Evolutionary conservation across 805 yeast genomes (phyloP).

Genomic region (Jamesozyma lodderae): DNA sequence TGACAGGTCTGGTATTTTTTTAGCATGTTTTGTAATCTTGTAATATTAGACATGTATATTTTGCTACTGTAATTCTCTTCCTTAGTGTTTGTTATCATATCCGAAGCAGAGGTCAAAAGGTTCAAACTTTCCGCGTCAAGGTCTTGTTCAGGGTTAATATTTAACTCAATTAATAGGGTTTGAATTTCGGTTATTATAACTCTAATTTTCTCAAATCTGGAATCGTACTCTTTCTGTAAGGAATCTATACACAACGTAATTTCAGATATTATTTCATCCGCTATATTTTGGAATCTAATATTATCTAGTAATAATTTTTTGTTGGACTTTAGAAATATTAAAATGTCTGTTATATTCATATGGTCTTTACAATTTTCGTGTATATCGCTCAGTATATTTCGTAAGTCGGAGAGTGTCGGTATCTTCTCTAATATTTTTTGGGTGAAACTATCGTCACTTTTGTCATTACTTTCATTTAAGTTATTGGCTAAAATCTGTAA

Average conservation of each 20-base stretch:
- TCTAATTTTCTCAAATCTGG: constrained; percentile 9
- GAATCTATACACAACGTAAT: constrained; percentile 7
- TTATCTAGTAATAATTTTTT: constrained; percentile 15
- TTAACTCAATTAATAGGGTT: constrained; percentile 17
- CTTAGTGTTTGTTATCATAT: background rate
- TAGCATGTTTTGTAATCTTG: constrained; percentile 10
- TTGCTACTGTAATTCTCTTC: background rate
- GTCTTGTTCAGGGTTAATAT: constrained; percentile 13
- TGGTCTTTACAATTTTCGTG: constrained; percentile 5
- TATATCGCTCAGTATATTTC: constrained; percentile 2
- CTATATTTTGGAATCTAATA: constrained; percentile 16
- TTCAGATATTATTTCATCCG: constrained; percentile 9
- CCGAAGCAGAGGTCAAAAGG: background rate
- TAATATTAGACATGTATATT: background rate
- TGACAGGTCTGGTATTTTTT: constrained; percentile 18
- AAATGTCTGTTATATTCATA: background rate
- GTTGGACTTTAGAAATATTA: constrained; percentile 16
- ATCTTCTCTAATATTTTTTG: constrained; percentile 7
- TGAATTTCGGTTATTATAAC: constrained; percentile 11
- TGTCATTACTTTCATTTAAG: constrained; percentile 5
- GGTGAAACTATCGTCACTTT: constrained; percentile 3
- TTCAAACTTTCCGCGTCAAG: background rate
- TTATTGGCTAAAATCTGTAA: constrained; percentile 12
- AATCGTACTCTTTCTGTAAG: constrained; percentile 14
- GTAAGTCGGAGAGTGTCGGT: constrained; percentile 13